Conservation (phyloP, 83 land plant species). For the Picea abies region DNA sequence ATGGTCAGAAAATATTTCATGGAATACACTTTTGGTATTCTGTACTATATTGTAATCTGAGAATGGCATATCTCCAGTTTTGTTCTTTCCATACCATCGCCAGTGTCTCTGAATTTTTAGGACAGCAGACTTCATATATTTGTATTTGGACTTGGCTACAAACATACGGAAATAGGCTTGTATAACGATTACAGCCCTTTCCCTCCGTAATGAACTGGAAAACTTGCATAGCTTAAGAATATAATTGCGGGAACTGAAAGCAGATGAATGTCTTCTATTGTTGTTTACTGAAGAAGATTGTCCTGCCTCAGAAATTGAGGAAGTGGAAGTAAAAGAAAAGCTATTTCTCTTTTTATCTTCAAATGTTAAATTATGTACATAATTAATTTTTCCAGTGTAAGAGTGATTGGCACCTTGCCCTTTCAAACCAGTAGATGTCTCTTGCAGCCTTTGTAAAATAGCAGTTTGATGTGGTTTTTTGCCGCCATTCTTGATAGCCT, state of each 20-base stretch:
- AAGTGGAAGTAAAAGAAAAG: neutral
- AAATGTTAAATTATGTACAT: no score
- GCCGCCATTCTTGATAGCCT: neutral
- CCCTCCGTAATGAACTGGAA: neutral
- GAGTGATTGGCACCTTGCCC: neutral
- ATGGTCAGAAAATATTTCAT: neutral
- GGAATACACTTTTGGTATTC: neutral
- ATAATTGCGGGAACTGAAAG: neutral
- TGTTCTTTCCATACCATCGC: neutral
- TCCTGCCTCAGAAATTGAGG: neutral
- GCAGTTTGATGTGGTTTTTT: neutral
- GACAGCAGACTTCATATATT: neutral
- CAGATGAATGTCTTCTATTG: neutral
- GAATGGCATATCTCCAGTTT: neutral
- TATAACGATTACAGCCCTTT: slow-evolving; percentile 5
- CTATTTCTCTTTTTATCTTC: neutral
- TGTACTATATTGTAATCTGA: neutral
- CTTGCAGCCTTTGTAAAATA: neutral
- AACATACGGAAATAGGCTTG: slow-evolving; percentile 15
- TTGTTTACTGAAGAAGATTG: neutral
- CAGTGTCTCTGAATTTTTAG: slow-evolving; percentile 5
- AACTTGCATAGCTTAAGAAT: neutral
- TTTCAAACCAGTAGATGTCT: neutral
- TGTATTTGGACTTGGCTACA: neutral
- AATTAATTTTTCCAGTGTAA: neutral